Conservation (phyloP, 1,284 basidiomycete genomes). For the Ceratobasidium sp. region DNA sequence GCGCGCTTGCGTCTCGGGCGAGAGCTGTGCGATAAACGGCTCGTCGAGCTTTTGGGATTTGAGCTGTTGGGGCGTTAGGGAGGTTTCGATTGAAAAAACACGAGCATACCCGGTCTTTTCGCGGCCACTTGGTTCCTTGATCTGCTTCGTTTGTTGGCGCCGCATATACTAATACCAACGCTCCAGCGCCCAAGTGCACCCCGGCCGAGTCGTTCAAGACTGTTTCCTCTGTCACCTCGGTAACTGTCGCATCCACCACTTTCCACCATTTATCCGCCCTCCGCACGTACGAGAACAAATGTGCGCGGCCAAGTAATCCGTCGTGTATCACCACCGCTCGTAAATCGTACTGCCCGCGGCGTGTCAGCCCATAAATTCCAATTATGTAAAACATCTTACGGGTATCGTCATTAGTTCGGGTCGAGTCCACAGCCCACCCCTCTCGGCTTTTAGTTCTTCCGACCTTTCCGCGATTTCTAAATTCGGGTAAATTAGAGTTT, state of each 20-base stretch:
- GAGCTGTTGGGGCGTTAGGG: conserved; percentile 1
- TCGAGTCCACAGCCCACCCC: conserved; percentile 66
- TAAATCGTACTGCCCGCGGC: conserved; percentile 72
- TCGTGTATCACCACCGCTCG: conserved; percentile 80
- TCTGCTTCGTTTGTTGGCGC: conserved; percentile 1
- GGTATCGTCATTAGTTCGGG: conserved; percentile 71
- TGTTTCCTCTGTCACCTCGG: conserved; percentile 74
- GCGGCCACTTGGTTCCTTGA: conserved; percentile 3
- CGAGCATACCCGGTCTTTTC: conserved; percentile 23
- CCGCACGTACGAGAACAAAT: conserved; percentile 80
- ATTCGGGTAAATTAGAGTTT: conserved; percentile 3
- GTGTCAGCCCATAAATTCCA: conserved; percentile 6
- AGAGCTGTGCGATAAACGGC: conserved; percentile 11
- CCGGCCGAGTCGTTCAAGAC: conserved; percentile 76
- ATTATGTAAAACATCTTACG: conserved; percentile 59
- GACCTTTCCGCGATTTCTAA: conserved; percentile 69
- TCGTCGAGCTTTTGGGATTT: conserved; percentile 35
- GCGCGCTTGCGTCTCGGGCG: conserved; percentile 17
- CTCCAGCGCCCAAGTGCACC: conserved; percentile 77
- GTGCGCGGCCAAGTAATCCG: conserved; percentile 77
- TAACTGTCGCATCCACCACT: conserved; percentile 76
- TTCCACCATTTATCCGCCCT: conserved; percentile 77
- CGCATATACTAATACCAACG: conserved; percentile 79
- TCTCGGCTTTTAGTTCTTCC: conserved; percentile 61
- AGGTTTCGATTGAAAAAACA: neutral